A percentile compares a stretch with the other conserved stretches of the same genome.
phyloP scores from a whole-genome alignment of 1,284 basidiomycete species.

The Trametes pubescens region DNA sequence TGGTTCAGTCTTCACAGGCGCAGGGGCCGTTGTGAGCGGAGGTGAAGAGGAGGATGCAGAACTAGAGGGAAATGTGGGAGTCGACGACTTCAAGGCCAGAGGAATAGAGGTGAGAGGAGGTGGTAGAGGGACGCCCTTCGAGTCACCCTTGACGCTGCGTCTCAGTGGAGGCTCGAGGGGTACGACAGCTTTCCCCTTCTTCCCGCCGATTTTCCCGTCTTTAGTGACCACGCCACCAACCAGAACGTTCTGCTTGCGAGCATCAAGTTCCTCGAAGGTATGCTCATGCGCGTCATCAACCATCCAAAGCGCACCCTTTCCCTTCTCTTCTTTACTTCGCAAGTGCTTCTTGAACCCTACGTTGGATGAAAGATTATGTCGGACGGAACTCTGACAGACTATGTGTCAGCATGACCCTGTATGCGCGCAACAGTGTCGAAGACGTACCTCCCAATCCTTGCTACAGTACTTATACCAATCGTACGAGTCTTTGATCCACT shows the following conservation, averaged over 20 bases:
- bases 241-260: slow-evolving; percentile 53
- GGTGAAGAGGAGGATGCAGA: slow-evolving; percentile 29
- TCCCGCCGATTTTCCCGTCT: slow-evolving; percentile 48
- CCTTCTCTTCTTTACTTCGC: slow-evolving; percentile 83
- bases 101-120: slow-evolving; percentile 73
- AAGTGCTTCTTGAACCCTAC: slow-evolving; percentile 89
- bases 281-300: slow-evolving; percentile 79
- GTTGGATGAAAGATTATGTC: slow-evolving; percentile 91
- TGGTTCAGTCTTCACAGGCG: slow-evolving; percentile 38
- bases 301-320: slow-evolving; percentile 92
- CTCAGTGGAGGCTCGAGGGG: slow-evolving; percentile 68
- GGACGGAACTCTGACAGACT: slow-evolving; percentile 79
- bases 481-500: slow-evolving; percentile 88
- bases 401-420: slow-evolving; percentile 24
- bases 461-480: slow-evolving; percentile 89
- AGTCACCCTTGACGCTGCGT: slow-evolving; percentile 68
- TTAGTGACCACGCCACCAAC: slow-evolving; percentile 45
- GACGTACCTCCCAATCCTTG: slow-evolving; percentile 79
- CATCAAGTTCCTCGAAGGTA: slow-evolving; percentile 72
- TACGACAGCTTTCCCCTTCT: slow-evolving; percentile 58
- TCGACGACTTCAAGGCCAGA: slow-evolving; percentile 47
- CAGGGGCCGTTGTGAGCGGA: slow-evolving; percentile 10
- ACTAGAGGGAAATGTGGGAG: slow-evolving; percentile 21
- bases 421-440: slow-evolving; percentile 18
- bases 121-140: slow-evolving; percentile 62